A percentile compares a stretch with the other conserved stretches of the same genome.
phyloP scores from a whole-genome alignment of 1,284 basidiomycete species.

The Sporisorium reilianum region DNA sequence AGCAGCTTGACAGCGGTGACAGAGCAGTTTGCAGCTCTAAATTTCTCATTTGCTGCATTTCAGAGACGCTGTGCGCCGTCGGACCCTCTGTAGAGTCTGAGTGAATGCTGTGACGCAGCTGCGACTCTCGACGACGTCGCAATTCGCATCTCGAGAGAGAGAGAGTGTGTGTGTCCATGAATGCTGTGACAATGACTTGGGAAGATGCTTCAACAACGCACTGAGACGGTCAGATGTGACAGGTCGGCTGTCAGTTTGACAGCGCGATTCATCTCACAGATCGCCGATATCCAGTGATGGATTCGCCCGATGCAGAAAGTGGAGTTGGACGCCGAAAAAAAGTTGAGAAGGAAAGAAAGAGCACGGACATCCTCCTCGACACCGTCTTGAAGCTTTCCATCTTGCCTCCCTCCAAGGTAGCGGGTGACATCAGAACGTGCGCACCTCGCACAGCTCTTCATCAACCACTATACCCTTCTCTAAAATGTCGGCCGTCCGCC shows the following conservation, averaged over 20 bases:
- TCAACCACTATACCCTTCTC: too few species aligned
- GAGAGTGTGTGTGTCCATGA: too few species aligned
- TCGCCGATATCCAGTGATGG: neutral
- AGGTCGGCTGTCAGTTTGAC: neutral
- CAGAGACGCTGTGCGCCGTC: neutral
- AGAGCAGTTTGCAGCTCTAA: neutral
- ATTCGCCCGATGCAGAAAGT: slow-evolving; percentile 3
- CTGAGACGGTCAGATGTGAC: slow-evolving; percentile 1
- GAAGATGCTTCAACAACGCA: slow-evolving; percentile 5
- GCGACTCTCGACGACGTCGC: too few species aligned
- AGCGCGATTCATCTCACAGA: neutral
- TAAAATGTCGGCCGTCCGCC: slow-evolving; percentile 23
- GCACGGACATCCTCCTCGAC: slow-evolving; percentile 4
- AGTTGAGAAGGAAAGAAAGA: slow-evolving; percentile 11
- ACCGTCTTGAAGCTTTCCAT: too few species aligned
- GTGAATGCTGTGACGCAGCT: too few species aligned
- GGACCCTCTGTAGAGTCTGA: too few species aligned
- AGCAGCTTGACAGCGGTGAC: neutral
- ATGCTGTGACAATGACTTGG: neutral
- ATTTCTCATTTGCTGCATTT: neutral
- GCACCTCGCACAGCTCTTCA: too few species aligned
- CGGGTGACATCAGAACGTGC: neutral
- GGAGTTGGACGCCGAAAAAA: slow-evolving; percentile 7
- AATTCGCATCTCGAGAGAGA: too few species aligned
- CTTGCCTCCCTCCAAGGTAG: neutral